Base-by-base conservation (phyloP, 2,329 filamentous ascomycete species). In the Daldinia eschscholtzii region DNA sequence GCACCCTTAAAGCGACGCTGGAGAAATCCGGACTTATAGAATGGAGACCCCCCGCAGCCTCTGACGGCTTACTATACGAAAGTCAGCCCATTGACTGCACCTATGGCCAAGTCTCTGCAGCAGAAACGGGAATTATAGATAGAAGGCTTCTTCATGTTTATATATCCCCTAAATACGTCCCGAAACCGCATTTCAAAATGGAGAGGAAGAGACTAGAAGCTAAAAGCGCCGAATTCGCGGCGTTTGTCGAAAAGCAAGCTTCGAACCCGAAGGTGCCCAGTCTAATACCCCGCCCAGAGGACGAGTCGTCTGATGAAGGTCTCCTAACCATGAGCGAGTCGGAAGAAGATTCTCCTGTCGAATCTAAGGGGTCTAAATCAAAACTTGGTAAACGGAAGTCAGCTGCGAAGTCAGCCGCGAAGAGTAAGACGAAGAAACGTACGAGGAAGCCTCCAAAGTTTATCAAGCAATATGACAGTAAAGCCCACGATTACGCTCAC, bases 141-240 rank as follows among this genome's bases (percentile, higher is more conserved):
- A 61, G 65, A 44, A 64, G 68, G 33, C 26, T 64, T 1, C 70
- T 72, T 42, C 70, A 69, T 26, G 13, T 30, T 3, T 59, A 56
- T 3, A 26, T 72, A 23, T 61, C 68, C 26, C 70, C 70, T 1
- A 61, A 61, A 52, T 72, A 63, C 10, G 65, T 72, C 10, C 70
- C 70, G 4, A 72, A 71, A 20, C 70, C 64, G 1, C 70, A 71
- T 57, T 71, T 72, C 61, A 69, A 67, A n/a, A 65, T 65, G 61
- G 70, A 72, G 44, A 66, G 70, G 13, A 67, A 59, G 44, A 63
- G 70, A 15, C 61, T 72, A 2, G 53, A 39, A 4, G 61, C 55
- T 6, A 72, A 68, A 39, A 64, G 68, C 23, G 68, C 58, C 15
- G 70, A 71, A 52, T 72, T 70, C 30, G 57, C 61, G 12, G 55